Evolutionary conservation across 805 yeast species (phyloP).

Genomic region (Wickerhamiella cacticola): DNA sequence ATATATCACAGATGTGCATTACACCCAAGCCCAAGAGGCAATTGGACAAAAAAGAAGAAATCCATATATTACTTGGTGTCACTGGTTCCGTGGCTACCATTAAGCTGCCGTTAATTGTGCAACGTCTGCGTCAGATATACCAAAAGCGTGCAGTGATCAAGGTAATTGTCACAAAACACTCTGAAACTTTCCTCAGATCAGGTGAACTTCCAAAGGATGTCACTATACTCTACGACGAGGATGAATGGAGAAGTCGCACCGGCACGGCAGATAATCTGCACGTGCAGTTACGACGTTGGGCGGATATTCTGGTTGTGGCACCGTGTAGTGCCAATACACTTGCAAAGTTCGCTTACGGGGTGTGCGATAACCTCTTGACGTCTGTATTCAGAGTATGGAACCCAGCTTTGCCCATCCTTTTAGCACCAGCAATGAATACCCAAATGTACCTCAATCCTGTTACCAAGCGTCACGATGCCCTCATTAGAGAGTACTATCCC

Average conservation of each 20-base stretch:
- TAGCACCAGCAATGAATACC: conserved; percentile 96
- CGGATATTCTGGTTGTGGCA: conserved; percentile 81
- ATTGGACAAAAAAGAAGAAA: conserved; percentile 41
- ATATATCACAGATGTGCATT: neutral
- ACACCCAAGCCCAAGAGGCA: conserved; percentile 4
- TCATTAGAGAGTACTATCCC: conserved; percentile 75
- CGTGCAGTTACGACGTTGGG: conserved; percentile 91
- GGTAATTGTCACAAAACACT: conserved; percentile 53
- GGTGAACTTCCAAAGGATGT: conserved; percentile 40
- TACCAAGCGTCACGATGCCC: conserved; percentile 67
- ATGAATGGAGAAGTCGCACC: conserved; percentile 79
- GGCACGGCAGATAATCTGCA: conserved; percentile 71
- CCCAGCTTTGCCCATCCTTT: conserved; percentile 72
- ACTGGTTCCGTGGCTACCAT: conserved; percentile 97
- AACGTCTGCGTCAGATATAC: conserved; percentile 69
- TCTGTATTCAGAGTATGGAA: conserved; percentile 93
- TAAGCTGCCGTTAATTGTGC: conserved; percentile 80
- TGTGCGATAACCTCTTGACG: conserved; percentile 84
- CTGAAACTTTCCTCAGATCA: conserved; percentile 28
- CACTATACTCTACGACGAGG: conserved; percentile 82
- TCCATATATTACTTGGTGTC: conserved; percentile 81
- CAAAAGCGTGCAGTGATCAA: conserved; percentile 66
- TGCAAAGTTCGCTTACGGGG: conserved; percentile 77
- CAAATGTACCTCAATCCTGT: conserved; percentile 81
- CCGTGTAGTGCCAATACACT: conserved; percentile 90